phyloP scores from a whole-genome alignment of 306 rosid genomes.

The Corylus americana region DNA sequence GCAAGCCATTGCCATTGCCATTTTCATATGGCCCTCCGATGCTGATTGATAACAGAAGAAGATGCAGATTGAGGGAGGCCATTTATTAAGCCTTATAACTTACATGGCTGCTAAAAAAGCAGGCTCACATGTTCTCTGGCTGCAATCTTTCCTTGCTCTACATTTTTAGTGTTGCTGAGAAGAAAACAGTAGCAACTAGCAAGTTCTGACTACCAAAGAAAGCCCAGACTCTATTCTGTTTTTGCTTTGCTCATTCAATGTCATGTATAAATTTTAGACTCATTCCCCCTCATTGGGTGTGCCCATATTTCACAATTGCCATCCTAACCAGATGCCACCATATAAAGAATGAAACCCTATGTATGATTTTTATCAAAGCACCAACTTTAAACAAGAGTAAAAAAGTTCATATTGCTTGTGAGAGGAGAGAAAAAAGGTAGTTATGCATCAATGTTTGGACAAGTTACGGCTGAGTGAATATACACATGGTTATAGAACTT shows the following conservation, averaged over 20 bases:
- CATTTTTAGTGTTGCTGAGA: constrained; percentile 35
- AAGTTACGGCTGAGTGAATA: background rate
- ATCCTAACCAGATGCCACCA: too few relatives aligned
- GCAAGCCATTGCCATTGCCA: background rate
- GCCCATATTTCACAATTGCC: background rate
- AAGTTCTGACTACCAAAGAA: constrained; percentile 32
- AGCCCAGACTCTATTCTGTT: constrained; percentile 12
- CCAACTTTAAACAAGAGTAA: too few relatives aligned
- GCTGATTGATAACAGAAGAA: constrained; percentile 40
- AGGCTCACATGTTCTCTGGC: constrained; percentile 47
- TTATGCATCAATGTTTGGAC: background rate
- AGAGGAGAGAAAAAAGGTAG: background rate
- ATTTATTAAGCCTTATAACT: constrained; percentile 45
- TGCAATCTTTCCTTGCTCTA: constrained; percentile 30
- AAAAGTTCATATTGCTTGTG: too few relatives aligned
- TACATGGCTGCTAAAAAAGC: constrained; percentile 30
- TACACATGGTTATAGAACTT: background rate
- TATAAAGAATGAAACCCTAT: background rate
- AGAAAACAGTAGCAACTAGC: constrained; percentile 37
- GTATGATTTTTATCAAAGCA: background rate
- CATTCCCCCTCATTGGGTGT: background rate
- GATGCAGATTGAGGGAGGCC: constrained; percentile 23
- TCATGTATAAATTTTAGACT: background rate
- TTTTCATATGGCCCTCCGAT: constrained; percentile 1
- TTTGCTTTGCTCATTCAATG: constrained; percentile 10